Evolutionary conservation across 1,139 yeast genomes (phyloP).

Genomic region (Candida sanyaensis): DNA sequence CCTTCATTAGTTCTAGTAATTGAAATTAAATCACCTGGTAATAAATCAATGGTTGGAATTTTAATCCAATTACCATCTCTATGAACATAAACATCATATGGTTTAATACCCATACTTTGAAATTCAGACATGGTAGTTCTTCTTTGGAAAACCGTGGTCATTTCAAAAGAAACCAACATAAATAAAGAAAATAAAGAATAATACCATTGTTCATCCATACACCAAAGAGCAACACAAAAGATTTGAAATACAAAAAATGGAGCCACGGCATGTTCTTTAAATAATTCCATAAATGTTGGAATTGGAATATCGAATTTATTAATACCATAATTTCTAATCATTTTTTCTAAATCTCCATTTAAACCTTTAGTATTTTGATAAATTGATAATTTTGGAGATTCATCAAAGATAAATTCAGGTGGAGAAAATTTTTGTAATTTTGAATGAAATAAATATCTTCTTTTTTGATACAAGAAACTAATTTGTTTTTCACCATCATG

Average conservation of each 20-base stretch:
- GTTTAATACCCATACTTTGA: constrained; percentile 96
- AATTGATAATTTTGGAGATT: constrained; percentile 54
- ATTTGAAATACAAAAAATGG: constrained; percentile 97
- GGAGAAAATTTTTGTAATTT: constrained; percentile 65
- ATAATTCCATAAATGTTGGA: constrained; percentile 86
- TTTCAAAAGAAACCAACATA: constrained; percentile 92
- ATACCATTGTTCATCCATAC: constrained; percentile 97
- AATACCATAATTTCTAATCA: constrained; percentile 69
- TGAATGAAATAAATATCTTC: constrained; percentile 76
- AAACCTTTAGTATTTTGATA: constrained; percentile 70
- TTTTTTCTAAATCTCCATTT: constrained; percentile 55
- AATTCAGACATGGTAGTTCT: constrained; percentile 92
- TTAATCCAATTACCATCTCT: constrained; percentile 73
- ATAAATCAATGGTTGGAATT: constrained; percentile 68
- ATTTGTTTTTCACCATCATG: constrained; percentile 63
- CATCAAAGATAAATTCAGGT: constrained; percentile 77
- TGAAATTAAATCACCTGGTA: constrained; percentile 94
- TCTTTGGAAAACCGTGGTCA: constrained; percentile 94
- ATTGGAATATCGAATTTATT: constrained; percentile 93
- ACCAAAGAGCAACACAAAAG: constrained; percentile 94
- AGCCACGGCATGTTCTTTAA: constrained; percentile 97
- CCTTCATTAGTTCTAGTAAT: constrained; percentile 88
- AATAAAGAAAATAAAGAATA: constrained; percentile 87
- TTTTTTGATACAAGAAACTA: constrained; percentile 86
- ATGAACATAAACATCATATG: constrained; percentile 73